Evolutionary conservation across 257 asterid species (phyloP), one percentile per base, ranked within the genome.

Genomic region (Parsonsia alboflavescens): DNA sequence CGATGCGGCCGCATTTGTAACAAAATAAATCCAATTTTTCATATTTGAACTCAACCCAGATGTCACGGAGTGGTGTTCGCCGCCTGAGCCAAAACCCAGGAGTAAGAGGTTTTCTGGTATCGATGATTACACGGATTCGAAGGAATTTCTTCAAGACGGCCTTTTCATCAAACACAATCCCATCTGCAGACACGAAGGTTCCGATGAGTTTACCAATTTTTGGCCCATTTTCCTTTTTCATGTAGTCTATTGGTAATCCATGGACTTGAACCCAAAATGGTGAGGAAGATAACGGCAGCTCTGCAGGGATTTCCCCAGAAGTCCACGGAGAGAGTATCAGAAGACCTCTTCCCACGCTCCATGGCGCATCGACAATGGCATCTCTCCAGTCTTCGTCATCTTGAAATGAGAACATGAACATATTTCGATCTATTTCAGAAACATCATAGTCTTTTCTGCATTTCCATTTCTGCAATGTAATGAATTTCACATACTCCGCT

Each of bases 221-320:
- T 53, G 52, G 21, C 58, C 69, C 81, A 57, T 77, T 79, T 42
- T 56, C 77, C 53, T 19, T 11, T 2, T 80, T 79, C 49, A 79
- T 15, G 58, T 41, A 77, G 72, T 77, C 42, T 33, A 69, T 5
- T 7, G 81, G 82, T 48, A 84, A 49, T 21, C 84, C 82, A 54
- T 81, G 82, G 52, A 78, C 82, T 46, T 74, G 88, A 24, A 81
- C 82, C 85, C 84, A 81, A 12, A 84, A 84, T 1, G 63, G 69
- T 5, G 83, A 80, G 24, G 26, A 69, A 0, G 68, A 75, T 26
- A 80, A 64, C 3, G 52, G 48, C 26, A 78, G 8, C 73, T 81
- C 82, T 1, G 12, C 42, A 28, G 75, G 76, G 52, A 76, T 52
- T 28, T 76, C 54, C 0, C 69, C 50, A 22, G 84, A 71, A 33